These are phyloP conservation scores for Didymella glomerata DNA, from an alignment of 2,329 filamentous ascomycete genomes.

Conservation along the genomic window DNA sequence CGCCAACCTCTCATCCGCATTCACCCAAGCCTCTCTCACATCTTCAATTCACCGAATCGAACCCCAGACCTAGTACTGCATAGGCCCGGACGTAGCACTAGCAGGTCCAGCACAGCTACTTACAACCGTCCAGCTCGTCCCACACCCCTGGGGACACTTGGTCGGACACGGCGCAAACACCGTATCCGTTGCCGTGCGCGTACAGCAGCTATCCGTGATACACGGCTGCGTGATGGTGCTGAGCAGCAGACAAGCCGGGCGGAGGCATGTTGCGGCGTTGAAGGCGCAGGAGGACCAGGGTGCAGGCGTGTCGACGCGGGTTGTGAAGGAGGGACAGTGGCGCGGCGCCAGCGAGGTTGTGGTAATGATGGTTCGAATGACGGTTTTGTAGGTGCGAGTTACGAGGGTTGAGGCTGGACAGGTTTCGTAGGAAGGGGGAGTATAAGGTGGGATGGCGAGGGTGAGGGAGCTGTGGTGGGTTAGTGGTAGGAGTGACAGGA, in stretches of 20 bases:
- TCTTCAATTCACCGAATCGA: not conserved
- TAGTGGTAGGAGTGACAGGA: not conserved
- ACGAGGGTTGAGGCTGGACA: conserved; percentile 26
- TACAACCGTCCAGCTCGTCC: conserved; percentile 25
- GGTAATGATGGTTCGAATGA: conserved; percentile 17
- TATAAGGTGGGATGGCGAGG: conserved; percentile 12
- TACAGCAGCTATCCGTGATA: conserved; percentile 28
- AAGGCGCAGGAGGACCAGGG: conserved; percentile 29
- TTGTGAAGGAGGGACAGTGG: conserved; percentile 27
- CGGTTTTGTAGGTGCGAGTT: conserved; percentile 17
- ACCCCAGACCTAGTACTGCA: not conserved
- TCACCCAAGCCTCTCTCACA: not conserved
- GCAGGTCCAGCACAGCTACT: conserved; percentile 4
- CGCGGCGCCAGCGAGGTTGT: conserved; percentile 17
- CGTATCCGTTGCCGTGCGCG: conserved; percentile 27
- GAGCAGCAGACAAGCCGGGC: conserved; percentile 18
- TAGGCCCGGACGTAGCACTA: not conserved
- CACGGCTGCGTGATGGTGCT: conserved; percentile 28
- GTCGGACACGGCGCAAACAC: conserved; percentile 26
- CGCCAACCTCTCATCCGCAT: not conserved
- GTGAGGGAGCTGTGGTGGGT: conserved; percentile 10
- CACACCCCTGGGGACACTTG: conserved; percentile 28
- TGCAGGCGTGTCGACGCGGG: conserved; percentile 25
- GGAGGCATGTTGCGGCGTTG: conserved; percentile 22
- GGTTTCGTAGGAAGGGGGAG: conserved; percentile 15